Evolutionary conservation across 2,329 filamentous ascomycete species (phyloP).

Genomic region (Aspergillus sp.): DNA sequence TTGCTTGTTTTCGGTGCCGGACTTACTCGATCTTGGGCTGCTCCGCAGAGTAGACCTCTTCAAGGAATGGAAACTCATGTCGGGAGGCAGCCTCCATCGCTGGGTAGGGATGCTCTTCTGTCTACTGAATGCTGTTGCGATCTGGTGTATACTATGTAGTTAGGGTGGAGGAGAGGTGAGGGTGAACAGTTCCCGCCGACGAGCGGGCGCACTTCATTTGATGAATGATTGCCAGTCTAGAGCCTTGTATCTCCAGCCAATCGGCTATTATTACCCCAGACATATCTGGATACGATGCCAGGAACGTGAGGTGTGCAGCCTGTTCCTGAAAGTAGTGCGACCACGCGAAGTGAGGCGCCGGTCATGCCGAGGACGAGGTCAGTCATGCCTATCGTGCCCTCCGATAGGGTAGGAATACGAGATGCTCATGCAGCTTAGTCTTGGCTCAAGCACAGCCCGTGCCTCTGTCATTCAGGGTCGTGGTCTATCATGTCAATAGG

Average conservation of each 20-base stretch:
- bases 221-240: neutral
- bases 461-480: neutral
- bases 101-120: neutral
- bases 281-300: neutral
- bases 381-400: neutral
- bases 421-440: neutral
- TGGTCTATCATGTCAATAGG: neutral
- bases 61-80: constrained; percentile 34
- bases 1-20: neutral
- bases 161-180: neutral
- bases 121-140: neutral
- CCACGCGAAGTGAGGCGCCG: neutral
- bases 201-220: neutral
- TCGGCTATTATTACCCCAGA: neutral
- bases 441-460: neutral
- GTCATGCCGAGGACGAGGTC: neutral
- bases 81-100: constrained; percentile 17
- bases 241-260: neutral
- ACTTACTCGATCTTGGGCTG: constrained; percentile 32
- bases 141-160: neutral
- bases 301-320: neutral
- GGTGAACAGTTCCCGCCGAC: neutral
- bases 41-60: constrained; percentile 30
- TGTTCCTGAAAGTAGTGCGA: neutral
- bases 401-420: constrained; percentile 9